These are phyloP conservation scores for Psophocarpus tetragonolobus DNA, from an alignment of 306 rosid genomes.

Conservation along the genomic window DNA sequence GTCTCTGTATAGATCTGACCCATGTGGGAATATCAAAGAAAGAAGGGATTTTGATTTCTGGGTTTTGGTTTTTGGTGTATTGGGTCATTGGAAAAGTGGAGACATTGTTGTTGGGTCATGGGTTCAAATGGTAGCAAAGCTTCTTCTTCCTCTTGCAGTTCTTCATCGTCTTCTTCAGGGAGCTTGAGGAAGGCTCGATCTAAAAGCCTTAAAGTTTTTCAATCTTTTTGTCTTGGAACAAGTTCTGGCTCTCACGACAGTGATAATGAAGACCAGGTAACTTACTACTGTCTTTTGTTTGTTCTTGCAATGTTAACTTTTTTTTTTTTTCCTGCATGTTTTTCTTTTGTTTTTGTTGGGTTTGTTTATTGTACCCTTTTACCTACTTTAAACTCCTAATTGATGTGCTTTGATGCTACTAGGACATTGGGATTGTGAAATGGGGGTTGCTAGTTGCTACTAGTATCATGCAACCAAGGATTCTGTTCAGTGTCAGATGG, in stretches of 20 bases:
- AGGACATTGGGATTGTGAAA: not conserved
- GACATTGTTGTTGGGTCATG: constrained; percentile 43
- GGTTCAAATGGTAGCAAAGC: constrained; percentile 80
- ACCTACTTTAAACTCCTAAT: not conserved
- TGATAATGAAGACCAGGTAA: constrained; percentile 59
- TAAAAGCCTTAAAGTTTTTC: constrained; percentile 49
- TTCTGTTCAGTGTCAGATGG: not conserved
- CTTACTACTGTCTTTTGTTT: not conserved
- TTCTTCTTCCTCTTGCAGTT: constrained; percentile 31
- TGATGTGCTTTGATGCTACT: not conserved
- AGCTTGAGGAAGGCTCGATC: constrained; percentile 45
- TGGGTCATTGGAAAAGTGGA: not conserved
- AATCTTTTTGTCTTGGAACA: constrained; percentile 66
- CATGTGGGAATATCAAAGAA: constrained; percentile 22
- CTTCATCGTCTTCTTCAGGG: constrained; percentile 39
- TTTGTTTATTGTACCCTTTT: not conserved
- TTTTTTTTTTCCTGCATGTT: not conserved
- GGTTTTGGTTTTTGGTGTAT: constrained; percentile 12
- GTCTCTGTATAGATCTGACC: constrained; percentile 36
- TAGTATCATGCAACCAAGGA: not conserved
- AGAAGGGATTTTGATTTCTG: constrained; percentile 33
- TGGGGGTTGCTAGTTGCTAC: constrained; percentile 6
- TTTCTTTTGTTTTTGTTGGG: not conserved
- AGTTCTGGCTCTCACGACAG: constrained; percentile 63
- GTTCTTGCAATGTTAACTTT: not conserved